These are phyloP conservation scores for Setaria viridis DNA, from an alignment of 202 grass and related monocot species.

Conservation along the genomic window DNA sequence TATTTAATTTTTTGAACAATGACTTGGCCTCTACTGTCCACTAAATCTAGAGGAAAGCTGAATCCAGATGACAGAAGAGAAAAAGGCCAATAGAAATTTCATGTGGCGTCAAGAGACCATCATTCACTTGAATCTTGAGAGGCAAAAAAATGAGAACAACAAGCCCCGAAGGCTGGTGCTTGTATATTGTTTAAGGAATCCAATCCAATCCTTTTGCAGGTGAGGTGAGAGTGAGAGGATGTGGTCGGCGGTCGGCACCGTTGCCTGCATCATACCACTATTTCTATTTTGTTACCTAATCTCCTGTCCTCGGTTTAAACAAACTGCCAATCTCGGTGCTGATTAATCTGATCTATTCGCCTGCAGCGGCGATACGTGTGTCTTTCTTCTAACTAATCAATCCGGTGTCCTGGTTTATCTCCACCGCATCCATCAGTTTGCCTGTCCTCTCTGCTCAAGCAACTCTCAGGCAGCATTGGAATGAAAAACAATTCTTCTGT, in stretches of 20 bases:
- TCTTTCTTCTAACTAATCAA: background rate
- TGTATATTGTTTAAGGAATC: background rate
- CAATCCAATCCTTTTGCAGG: background rate
- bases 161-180: background rate
- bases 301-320: constrained; percentile 8
- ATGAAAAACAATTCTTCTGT: background rate
- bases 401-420: background rate
- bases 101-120: background rate
- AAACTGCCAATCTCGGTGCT: background rate
- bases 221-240: background rate
- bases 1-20: background rate
- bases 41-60: background rate
- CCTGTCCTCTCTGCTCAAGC: background rate
- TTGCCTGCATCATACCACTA: background rate
- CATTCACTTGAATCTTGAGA: constrained; percentile 1
- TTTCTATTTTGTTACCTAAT: background rate
- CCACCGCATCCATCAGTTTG: background rate
- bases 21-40: background rate
- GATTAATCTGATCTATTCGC: background rate
- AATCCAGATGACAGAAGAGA: background rate
- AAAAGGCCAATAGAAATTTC: background rate
- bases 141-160: background rate
- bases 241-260: constrained; percentile 17
- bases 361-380: background rate
- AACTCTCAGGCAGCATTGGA: too few relatives aligned